Base-by-base conservation (phyloP, 129 eudicot genomes). In the Deinandra increscens region DNA sequence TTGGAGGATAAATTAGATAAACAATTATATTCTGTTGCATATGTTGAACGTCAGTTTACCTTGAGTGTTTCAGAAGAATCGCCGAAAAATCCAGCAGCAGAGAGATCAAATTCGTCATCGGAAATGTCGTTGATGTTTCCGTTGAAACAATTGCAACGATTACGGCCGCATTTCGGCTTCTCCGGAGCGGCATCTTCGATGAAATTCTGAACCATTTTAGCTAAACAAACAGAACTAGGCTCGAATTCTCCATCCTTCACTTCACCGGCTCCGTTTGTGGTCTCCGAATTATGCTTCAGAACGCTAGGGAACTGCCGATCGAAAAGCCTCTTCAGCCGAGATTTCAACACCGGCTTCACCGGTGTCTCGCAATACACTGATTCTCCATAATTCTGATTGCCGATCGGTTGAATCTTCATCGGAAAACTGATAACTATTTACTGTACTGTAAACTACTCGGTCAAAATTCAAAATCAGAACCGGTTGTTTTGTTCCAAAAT, bases 221-320 rank as follows among this genome's bases (percentile, higher is more conserved):
- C 95, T 79, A 91, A 46, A 56, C 96, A 88, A 41, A 91, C 84
- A 9, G 97, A 91, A 84, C 92, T 87, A 41, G 97, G 97, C 73
- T 90, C 97, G 12, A 90, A 83, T 62, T 87, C 84, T 38, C 54
- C 81, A 26, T 67, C 81, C 42, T 78, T 81, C 9, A 68, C 79
- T 20, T 54, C 66, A 46, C 75, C 68, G 72, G 71, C 79, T 4
- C 62, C 59, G 23, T 68, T 66, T 79, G 72, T 69, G 10, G 85
- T 85, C 50, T 85, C 81, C 66, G 86, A 73, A 19, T 87, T 81
- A 23, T 64, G 75, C 66, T 75, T 69, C 38, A 80, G 39, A 22
- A 84, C 87, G 17, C 82, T 74, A n/a, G 82, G 81, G 56, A 84
- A 83, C 61, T 84, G 96, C 55, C 92, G 90, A 74, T 91, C 97